Conservation (phyloP, 2,329 filamentous ascomycete species). For the Colletotrichum nymphaeae region DNA sequence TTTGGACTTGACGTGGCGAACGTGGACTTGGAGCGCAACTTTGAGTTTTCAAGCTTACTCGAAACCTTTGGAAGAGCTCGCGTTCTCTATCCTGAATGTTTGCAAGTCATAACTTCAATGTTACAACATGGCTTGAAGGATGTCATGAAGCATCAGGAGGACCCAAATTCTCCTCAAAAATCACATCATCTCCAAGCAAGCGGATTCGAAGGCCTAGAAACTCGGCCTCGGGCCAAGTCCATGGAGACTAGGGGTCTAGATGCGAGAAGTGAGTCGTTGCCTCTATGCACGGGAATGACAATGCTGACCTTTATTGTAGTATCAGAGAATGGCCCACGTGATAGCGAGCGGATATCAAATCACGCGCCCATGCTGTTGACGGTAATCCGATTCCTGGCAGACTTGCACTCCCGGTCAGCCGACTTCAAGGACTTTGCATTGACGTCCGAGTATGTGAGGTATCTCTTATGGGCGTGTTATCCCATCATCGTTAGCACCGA, state of each 20-base stretch:
- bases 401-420: constrained; percentile 80
- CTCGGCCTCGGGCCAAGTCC: constrained; percentile 65
- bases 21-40: constrained; percentile 77
- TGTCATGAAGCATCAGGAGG: constrained; percentile 70
- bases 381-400: constrained; percentile 81
- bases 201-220: constrained; percentile 41
- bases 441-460: constrained; percentile 82
- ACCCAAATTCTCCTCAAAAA: constrained; percentile 63
- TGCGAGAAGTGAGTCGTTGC: constrained; percentile 57
- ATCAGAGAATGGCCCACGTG: constrained; percentile 53
- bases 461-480: constrained; percentile 84
- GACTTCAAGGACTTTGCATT: constrained; percentile 87
- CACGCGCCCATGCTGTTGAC: constrained; percentile 78
- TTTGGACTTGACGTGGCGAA: constrained; percentile 85
- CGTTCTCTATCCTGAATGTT: constrained; percentile 80
- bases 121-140: constrained; percentile 85
- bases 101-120: constrained; percentile 87
- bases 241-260: constrained; percentile 74
- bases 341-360: constrained; percentile 57
- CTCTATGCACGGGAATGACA: neutral
- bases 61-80: constrained; percentile 77
- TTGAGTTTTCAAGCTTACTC: constrained; percentile 80
- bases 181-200: constrained; percentile 29
- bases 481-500: constrained; percentile 90
- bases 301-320: constrained; percentile 34